Percentiles rank a stretch among this genome's conserved stretches.
Evolutionary conservation across 2,329 filamentous ascomycete species (phyloP).

Genomic region (Fusarium incarnatum): DNA sequence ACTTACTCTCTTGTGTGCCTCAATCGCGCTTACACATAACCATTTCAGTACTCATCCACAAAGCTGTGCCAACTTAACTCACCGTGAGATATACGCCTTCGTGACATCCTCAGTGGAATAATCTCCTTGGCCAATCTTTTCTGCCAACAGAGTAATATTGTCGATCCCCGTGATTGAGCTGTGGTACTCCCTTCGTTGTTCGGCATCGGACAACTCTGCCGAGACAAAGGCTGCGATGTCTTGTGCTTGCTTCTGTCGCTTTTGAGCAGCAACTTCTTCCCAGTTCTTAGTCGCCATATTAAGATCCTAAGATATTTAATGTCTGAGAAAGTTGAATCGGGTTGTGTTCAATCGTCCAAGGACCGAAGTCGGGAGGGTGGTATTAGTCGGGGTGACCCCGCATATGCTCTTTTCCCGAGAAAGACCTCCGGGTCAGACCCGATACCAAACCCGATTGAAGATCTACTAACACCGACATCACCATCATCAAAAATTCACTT

Average conservation of each 20-base stretch:
- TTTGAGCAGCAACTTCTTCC: slow-evolving; percentile 6
- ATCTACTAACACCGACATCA: background rate
- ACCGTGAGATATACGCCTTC: slow-evolving; percentile 19
- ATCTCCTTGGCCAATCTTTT: background rate
- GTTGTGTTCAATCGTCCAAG: background rate
- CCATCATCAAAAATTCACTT: background rate
- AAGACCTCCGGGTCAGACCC: background rate
- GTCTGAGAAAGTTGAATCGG: background rate
- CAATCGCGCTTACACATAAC: slow-evolving; percentile 1
- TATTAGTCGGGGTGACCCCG: background rate
- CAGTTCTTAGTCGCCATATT: slow-evolving; percentile 8
- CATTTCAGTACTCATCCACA: background rate
- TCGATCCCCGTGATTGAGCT: slow-evolving; percentile 1
- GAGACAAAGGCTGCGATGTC: slow-evolving; percentile 7
- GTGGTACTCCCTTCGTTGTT: background rate
- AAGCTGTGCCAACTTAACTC: rapidly evolving
- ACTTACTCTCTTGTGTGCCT: slow-evolving; percentile 20
- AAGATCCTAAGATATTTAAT: rapidly evolving
- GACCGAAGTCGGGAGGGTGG: background rate
- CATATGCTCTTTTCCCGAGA: background rate
- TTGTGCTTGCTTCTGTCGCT: slow-evolving; percentile 7
- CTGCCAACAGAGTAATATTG: background rate
- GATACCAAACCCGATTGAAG: background rate
- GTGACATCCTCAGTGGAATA: slow-evolving; percentile 2
- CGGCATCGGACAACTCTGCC: background rate